Conservation (phyloP, 2,329 filamentous ascomycete genomes). For the Venturia asperata region DNA sequence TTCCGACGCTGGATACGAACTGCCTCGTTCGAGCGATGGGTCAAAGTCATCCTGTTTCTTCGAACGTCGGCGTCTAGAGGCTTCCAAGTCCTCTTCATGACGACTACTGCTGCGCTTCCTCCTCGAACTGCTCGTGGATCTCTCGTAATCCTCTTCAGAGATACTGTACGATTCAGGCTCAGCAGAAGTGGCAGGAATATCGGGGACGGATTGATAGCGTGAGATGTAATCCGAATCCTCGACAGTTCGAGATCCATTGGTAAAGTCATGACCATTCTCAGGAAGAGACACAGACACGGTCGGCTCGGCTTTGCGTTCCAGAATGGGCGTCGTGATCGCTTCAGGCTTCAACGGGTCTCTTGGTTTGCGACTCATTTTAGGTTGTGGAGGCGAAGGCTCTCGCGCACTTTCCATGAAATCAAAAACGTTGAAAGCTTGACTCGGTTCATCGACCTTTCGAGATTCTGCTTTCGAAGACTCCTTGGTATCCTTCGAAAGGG, state of each 20-base stretch:
- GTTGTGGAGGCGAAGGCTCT: constrained; percentile 2
- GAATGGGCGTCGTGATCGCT: constrained; percentile 4
- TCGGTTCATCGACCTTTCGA: background rate
- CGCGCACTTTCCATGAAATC: constrained; percentile 14
- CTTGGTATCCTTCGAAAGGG: constrained; percentile 7
- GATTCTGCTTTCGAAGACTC: background rate
- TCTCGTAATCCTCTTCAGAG: background rate
- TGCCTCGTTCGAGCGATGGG: background rate
- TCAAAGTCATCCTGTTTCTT: constrained; percentile 14
- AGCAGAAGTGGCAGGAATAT: constrained; percentile 5
- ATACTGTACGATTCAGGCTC: constrained; percentile 29
- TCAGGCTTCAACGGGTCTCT: background rate
- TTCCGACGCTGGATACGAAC: constrained; percentile 14
- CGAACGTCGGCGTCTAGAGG: constrained; percentile 13
- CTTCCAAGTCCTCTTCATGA: constrained; percentile 17
- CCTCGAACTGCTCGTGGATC: background rate
- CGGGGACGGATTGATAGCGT: constrained; percentile 8
- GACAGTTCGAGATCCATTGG: background rate
- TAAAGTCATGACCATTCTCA: constrained; percentile 10
- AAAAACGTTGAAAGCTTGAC: constrained; percentile 16
- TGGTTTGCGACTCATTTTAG: constrained; percentile 4
- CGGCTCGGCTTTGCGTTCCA: constrained; percentile 8
- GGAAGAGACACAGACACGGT: constrained; percentile 7
- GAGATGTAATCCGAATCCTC: constrained; percentile 16
- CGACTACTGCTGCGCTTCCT: constrained; percentile 12